These are phyloP conservation scores for Sambucus nigra DNA, from an alignment of 129 eudicot genomes.

Conservation along the genomic window DNA sequence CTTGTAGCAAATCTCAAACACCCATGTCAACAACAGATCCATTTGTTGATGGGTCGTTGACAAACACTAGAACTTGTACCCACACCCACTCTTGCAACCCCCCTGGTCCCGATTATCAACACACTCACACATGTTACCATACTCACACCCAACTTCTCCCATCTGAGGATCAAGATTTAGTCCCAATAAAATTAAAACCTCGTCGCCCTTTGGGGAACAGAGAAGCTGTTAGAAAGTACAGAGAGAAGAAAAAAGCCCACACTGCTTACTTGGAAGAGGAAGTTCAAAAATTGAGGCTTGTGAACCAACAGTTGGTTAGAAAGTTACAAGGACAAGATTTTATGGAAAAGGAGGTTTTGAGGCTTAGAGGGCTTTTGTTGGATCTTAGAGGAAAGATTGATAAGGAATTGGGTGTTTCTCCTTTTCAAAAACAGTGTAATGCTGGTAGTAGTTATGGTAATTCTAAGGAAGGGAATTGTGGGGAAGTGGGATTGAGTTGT, in stretches of 20 bases:
- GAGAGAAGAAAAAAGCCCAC: slow-evolving; percentile 68
- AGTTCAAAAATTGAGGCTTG: slow-evolving; percentile 38
- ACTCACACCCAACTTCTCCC: slow-evolving; percentile 23
- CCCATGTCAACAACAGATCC: slow-evolving; percentile 24
- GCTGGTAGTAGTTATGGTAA: slow-evolving; percentile 8
- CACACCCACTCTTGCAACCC: slow-evolving; percentile 41
- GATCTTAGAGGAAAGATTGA: slow-evolving; percentile 34
- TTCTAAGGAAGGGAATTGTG: slow-evolving; percentile 21
- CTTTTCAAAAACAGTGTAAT: slow-evolving; percentile 13
- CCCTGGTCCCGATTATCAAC: slow-evolving; percentile 32
- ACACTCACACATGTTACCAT: slow-evolving; percentile 35
- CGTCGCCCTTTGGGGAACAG: slow-evolving; percentile 42
- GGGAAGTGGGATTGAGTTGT: neutral
- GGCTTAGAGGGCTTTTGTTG: slow-evolving; percentile 41
- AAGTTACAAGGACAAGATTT: slow-evolving; percentile 39
- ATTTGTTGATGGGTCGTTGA: slow-evolving; percentile 17
- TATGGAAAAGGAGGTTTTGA: slow-evolving; percentile 40
- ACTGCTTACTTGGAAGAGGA: slow-evolving; percentile 54
- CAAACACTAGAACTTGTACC: slow-evolving; percentile 26
- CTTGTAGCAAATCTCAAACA: slow-evolving; percentile 19
- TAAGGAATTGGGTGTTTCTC: slow-evolving; percentile 24
- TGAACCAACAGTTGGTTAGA: slow-evolving; percentile 40
- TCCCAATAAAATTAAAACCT: neutral
- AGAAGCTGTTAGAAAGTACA: slow-evolving; percentile 60
- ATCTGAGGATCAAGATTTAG: slow-evolving; percentile 6